These are phyloP conservation scores for Austroboletus niveus DNA, from an alignment of 1,284 basidiomycete genomes.

Conservation along the genomic window DNA sequence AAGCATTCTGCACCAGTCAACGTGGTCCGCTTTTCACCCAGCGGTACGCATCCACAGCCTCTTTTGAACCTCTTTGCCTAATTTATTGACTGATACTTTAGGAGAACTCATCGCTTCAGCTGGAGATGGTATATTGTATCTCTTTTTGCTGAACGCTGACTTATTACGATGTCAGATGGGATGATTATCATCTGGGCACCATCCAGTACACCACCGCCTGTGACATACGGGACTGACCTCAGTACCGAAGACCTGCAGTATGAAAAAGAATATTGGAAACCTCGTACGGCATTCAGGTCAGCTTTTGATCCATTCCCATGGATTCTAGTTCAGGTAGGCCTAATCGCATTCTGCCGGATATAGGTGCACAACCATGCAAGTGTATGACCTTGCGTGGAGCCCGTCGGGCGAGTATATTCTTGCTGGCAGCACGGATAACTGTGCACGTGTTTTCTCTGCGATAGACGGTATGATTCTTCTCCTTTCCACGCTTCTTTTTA, in stretches of 20 bases:
- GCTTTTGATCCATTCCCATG: slow-evolving; percentile 15
- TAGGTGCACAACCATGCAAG: slow-evolving; percentile 87
- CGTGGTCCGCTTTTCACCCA: slow-evolving; percentile 94
- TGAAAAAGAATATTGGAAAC: slow-evolving; percentile 96
- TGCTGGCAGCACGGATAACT: slow-evolving; percentile 95
- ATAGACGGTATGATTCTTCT: slow-evolving; percentile 57
- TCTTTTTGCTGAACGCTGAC: not conserved
- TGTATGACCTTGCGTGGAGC: slow-evolving; percentile 97
- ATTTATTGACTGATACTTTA: slow-evolving; percentile 29
- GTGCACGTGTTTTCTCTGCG: slow-evolving; percentile 81
- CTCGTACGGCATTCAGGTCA: slow-evolving; percentile 84
- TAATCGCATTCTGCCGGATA: slow-evolving; percentile 4
- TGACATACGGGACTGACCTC: slow-evolving; percentile 75
- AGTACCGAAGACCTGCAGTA: slow-evolving; percentile 76
- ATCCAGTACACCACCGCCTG: slow-evolving; percentile 68
- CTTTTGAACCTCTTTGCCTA: not conserved
- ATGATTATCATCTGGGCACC: slow-evolving; percentile 96
- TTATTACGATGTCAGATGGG: slow-evolving; percentile 63
- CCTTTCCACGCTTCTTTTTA: not conserved
- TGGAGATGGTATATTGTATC: slow-evolving; percentile 76
- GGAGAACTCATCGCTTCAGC: slow-evolving; percentile 90
- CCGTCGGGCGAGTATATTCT: slow-evolving; percentile 93
- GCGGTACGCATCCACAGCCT: slow-evolving; percentile 55
- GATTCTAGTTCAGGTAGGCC: not conserved
- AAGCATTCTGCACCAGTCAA: slow-evolving; percentile 96